phyloP scores from a whole-genome alignment of 306 rosid genomes.

The Neltuma alba region DNA sequence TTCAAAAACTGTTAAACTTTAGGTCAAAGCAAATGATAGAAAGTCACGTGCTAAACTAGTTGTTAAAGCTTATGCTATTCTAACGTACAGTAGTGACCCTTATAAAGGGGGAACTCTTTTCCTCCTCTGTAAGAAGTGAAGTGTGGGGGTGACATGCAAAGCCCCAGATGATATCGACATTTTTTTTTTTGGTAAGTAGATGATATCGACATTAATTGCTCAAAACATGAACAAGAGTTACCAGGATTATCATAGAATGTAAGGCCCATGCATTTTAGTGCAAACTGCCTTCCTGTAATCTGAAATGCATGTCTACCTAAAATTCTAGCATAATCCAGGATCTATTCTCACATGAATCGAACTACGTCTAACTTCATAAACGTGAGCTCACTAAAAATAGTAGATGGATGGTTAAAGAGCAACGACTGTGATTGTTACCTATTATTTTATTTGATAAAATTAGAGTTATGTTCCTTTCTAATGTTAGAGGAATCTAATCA shows the following conservation, averaged over 20 bases:
- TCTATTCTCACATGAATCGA: neutral
- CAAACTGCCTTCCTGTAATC: neutral
- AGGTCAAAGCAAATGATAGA: neutral
- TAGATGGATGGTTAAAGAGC: neutral
- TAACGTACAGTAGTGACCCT: neutral
- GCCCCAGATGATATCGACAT: neutral
- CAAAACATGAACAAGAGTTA: neutral
- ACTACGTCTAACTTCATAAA: neutral
- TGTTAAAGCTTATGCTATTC: neutral
- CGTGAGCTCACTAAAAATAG: neutral
- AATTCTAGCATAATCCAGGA: neutral
- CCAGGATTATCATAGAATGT: neutral
- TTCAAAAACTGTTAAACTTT: neutral
- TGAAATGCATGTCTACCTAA: neutral
- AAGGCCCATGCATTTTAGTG: neutral
- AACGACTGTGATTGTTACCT: neutral
- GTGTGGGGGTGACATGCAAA: neutral
- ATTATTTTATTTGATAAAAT: neutral
- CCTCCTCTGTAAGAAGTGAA: neutral
- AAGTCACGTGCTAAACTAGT: neutral
- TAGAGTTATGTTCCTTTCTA: slow-evolving; percentile 8
- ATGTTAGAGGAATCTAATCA: neutral
- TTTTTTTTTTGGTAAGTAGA: no score
- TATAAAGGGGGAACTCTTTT: neutral
- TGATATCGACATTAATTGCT: neutral